Evolutionary conservation across 1,139 yeast species (phyloP), one percentile per base, ranked within the genome.

Genomic region (Magnusiomyces sp.): DNA sequence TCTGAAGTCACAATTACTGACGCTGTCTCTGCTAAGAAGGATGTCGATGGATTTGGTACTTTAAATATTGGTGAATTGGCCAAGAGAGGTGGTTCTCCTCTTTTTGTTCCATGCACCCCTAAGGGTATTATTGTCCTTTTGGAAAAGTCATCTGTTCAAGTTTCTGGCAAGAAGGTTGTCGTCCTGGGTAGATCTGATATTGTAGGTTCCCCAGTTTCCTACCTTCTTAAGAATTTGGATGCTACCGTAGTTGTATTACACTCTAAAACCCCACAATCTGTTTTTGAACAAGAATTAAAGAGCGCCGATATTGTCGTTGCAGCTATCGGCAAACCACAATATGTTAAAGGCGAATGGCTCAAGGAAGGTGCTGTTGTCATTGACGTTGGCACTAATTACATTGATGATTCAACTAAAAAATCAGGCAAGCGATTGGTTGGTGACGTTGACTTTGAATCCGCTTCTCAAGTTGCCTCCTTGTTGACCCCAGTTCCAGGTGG

Each of bases 401-500:
- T 88, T 52, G 81, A 80, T 2, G 97, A 90, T 62, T 62, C 79
- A 14, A 65, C 86, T 50, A 84, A 79, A 66, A 87, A 88, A 67
- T 77, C 86, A 9, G 98, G 98, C 45, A 79, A 79, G 62, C 79
- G 86, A 64, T 76, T 90, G 71, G 95, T 88, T 48, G 98, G 98
- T 53, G 98, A 92, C 66, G 96, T 90, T 54, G 95, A 90, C 57
- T 90, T 77, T 60, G 83, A 74, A 47, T 70, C 79, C 19, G 89
- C 89, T 47, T 63, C 75, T 47, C 71, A 76, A 51, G 79, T 76
- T 51, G 96, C 95, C 19, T 74, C 83, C 34, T 75, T 77, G 65
- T 77, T 92, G 63, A 92, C 98, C 23, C 98, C 98, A n/a, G 98
- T 92, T 54, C 98, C 98, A 48, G 98, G 98, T 63, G 98, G 98